Base-by-base conservation (phyloP, 441 rosid genomes). In the Codiaeum variegatum region DNA sequence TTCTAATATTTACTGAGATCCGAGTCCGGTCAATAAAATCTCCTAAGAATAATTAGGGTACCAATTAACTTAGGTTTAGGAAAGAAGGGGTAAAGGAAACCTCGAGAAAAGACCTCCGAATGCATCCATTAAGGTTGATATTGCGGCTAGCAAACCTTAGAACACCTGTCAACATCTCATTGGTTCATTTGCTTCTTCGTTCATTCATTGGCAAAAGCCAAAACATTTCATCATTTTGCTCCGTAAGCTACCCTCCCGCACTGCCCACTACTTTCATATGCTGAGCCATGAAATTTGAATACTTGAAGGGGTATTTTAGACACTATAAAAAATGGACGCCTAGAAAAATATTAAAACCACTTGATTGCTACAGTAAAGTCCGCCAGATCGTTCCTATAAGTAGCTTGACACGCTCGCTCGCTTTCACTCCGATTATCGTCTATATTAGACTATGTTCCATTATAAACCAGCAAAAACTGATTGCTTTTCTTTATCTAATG, bases 381-480 rank as follows among this genome's bases (percentile, higher is more conserved):
- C 82, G 74, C 62, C 11, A 1, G 44, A 9, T 40, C 13, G 13
- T 10, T 42, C 42, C 7, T 79, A 72, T 74, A 82, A 74, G 38
- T 82, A 71, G 38, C 24, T 13, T 59, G 28, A 21, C 42, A 60
- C 61, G 16, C 24, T 16, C 31, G 21, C 34, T 28, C 34, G 11
- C 40, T 49, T 12, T 28, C 38, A 3, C 24, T 1, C 9, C 67
- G n/a, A 21, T 64, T 36, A n/a, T 29, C 28, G 55, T 51, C 46
- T 8, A 58, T 28, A 9, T 46, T 47, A 42, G 54, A 32, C 28
- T 10, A 74, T 63, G 76, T 78, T 49, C 28, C 65, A 81, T 70
- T 46, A 47, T 18, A 47, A 71, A 31, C 19, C 54, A 8, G n/a
- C 31, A 5, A 40, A 18, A 40, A 24, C 23, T 8, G 24, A 40